Evolutionary conservation across 2,329 filamentous ascomycete species (phyloP), one percentile per base, ranked within the genome.

Genomic region (Hymenoscyphus albidus): DNA sequence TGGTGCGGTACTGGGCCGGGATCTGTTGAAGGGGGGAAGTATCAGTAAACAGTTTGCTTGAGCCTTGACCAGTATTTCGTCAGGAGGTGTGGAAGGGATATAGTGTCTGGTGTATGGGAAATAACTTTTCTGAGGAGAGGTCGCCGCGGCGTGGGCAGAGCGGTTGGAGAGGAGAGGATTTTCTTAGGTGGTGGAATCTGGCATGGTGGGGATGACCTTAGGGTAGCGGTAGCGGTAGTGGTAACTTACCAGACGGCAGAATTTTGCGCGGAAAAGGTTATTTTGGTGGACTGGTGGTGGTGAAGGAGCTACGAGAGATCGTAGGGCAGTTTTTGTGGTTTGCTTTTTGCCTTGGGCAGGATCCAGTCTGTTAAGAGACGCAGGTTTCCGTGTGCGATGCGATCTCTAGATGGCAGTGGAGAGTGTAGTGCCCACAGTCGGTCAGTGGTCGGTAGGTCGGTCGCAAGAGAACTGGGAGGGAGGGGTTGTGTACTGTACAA

Each of bases 21-120:
- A 73, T 74, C 70, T 72, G 66, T 64, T 31, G 62, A 65, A 57
- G 61, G 18, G 22, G 48, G 48, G 65, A 55, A 57, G 61, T 55
- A 61, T 71, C 62, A 71, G 70, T 66, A 62, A 7, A 59, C 59
- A 39, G 54, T 22, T 22, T 56, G 44, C 32, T 62, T 22, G 13
- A 35, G 35, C 35, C 3, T 35, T 10, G 35, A 35, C 13, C 32
- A 54, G 38, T 18, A 55, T 48, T 32, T 16, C 35, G 35, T 35
- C 35, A 10, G 35, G 62, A 10, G 48, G 48, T 54, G 48, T 51
- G n/a, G 27, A 27, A 3, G 9, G 9, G 35, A 7, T 35, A 35
- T 35, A 35, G 9, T 6, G 3, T 6, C 9, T 7, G 35, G 35
- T 35, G 35, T 35, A 35, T 35, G 35, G 35, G 35, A 35, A 10